Conservation (phyloP, 176 grass and related monocot species). For the Avena insularis region DNA sequence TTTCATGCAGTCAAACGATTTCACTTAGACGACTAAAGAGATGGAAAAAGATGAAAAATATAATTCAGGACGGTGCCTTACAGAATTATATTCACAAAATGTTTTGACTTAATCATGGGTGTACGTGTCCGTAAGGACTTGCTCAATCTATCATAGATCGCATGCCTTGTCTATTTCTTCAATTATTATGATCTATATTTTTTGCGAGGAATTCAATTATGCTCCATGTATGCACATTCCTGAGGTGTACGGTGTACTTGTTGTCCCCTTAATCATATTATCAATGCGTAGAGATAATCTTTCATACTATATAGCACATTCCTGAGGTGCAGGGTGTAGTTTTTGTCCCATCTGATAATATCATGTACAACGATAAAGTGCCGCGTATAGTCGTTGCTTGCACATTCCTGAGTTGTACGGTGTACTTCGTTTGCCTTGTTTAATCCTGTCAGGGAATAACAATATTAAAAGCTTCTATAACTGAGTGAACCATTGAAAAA, state of each 20-base stretch:
- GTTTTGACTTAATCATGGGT: neutral
- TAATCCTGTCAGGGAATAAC: slow-evolving; percentile 28
- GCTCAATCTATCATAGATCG: neutral
- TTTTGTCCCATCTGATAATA: slow-evolving; percentile 38
- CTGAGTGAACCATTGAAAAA: neutral
- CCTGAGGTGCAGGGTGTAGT: slow-evolving; percentile 35
- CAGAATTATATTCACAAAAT: no score
- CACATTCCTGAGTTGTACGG: slow-evolving; percentile 31
- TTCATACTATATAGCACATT: slow-evolving; percentile 12
- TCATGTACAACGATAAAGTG: slow-evolving; percentile 3
- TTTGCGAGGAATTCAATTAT: no score
- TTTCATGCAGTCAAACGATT: no score
- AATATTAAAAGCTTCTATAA: slow-evolving; percentile 14
- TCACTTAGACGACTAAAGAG: neutral
- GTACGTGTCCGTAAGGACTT: neutral
- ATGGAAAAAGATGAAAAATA: neutral
- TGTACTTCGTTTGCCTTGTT: slow-evolving; percentile 30
- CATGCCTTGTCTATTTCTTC: neutral
- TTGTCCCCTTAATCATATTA: slow-evolving; percentile 39
- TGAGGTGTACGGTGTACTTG: slow-evolving; percentile 24
- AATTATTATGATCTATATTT: neutral
- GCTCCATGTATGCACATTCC: neutral
- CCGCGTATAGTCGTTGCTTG: neutral
- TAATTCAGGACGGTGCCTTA: neutral
- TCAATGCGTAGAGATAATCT: neutral